phyloP scores from a whole-genome alignment of 805 yeast species.

The Pichia gijzeniarum region DNA sequence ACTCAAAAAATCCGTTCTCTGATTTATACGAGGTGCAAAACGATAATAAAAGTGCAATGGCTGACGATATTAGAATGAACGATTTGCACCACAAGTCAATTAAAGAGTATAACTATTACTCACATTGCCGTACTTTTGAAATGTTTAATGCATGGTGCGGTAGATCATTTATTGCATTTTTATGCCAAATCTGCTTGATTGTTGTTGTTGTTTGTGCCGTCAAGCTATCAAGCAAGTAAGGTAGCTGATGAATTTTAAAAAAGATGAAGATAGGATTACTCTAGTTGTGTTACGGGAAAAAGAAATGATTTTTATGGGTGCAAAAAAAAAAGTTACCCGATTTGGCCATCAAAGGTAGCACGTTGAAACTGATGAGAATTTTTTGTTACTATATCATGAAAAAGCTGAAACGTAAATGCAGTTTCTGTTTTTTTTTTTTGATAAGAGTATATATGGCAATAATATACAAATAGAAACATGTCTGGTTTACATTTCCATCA shows the following conservation, averaged over 20 bases:
- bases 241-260: not conserved
- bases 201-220: constrained; percentile 14
- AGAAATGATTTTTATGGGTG: too few relatives aligned
- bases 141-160: constrained; percentile 16
- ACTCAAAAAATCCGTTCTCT: too few relatives aligned
- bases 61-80: too few relatives aligned
- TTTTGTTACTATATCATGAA: not conserved
- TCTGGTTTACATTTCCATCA: not conserved
- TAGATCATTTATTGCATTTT: constrained; percentile 12
- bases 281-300: too few relatives aligned
- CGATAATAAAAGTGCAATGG: too few relatives aligned
- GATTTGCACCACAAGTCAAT: too few relatives aligned
- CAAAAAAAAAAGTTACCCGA: constrained; percentile 4
- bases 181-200: constrained; percentile 14
- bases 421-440: too few relatives aligned
- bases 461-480: not conserved
- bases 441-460: too few relatives aligned
- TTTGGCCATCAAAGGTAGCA: constrained; percentile 7
- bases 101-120: constrained; percentile 10
- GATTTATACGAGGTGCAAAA: too few relatives aligned
- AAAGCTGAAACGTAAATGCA: not conserved
- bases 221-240: not conserved
- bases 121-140: constrained; percentile 11
- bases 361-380: constrained; percentile 2
- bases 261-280: too few relatives aligned